Evolutionary conservation across 305 asterid genomes (phyloP), one percentile per base, ranked within the genome.

Genomic region (Solanum aculeatissimum): DNA sequence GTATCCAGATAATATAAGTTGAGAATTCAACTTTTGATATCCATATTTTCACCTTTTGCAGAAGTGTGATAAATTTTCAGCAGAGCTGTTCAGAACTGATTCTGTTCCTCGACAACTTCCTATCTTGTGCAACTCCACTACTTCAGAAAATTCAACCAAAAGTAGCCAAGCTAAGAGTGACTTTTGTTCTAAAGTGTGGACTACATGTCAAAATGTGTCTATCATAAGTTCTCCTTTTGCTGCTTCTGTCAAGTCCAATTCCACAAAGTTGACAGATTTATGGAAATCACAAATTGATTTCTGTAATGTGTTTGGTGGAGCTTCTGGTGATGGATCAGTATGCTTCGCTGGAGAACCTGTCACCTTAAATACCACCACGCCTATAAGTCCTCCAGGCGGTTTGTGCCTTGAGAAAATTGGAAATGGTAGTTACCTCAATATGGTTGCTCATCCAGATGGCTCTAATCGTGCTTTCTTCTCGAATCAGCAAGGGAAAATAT

Each of bases 31-130:
- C 7, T 51, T 51, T 51, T 9, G 6, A 16, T 77, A 51, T 78
- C 66, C 77, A 84, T 60, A 62, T 51, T 25, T 53, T 19, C 80
- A 4, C 86, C 78, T 68, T 89, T 83, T 85, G 69, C 96, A 96
- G 98, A 93, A 90, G 77, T 96, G 99, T 87, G 99, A 96, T 92
- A 97, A 84, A 65, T 96, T 93, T 87, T 93, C 98, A 65, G 96
- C 92, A 35, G 93, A 93, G 82, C 93, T 96, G 62, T 96, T 86
- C 83, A 42, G 92, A 79, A 85, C 88, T 16, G 87, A 88, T 70
- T 85, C 91, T 3, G 74, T 57, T 49, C 92, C 93, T 45, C 87
- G 93, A 85, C 86, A 88, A 79, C 87, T 95, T 77, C 99, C 99
- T 7, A 88, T 92, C 45, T 91, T 96, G 10, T 96, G 99, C 80